Evolutionary conservation across 495 filamentous ascomycete genomes (phyloP).

Genomic region (Penicillium odoratum): DNA sequence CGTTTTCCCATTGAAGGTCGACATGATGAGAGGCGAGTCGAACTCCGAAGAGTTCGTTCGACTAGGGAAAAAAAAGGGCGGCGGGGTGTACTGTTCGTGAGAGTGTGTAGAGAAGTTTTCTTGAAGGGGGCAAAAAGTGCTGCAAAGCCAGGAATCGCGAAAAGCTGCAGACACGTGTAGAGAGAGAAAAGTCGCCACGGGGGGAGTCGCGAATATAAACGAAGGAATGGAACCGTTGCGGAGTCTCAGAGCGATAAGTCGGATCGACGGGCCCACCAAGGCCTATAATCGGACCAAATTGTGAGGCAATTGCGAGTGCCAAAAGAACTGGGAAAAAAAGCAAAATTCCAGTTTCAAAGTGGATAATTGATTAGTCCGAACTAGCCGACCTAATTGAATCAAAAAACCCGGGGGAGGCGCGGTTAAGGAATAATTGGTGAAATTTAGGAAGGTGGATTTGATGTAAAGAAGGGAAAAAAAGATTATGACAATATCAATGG

Average conservation of each 20-base stretch:
- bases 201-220: slow-evolving; percentile 26
- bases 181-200: slow-evolving; percentile 30
- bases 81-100: too few relatives aligned
- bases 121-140: background rate
- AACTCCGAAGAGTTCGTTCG: slow-evolving; percentile 13
- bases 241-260: slow-evolving; percentile 23
- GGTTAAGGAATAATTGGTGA: slow-evolving; percentile 12
- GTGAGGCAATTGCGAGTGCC: slow-evolving; percentile 12
- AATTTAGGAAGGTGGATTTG: background rate
- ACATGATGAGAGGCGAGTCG: slow-evolving; percentile 16
- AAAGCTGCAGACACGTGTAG: slow-evolving; percentile 19
- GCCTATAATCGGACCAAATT: slow-evolving; percentile 24
- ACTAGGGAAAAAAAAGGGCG: slow-evolving; percentile 6
- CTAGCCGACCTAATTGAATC: background rate
- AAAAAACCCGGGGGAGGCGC: slow-evolving; percentile 16
- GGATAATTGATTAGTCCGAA: background rate
- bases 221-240: slow-evolving; percentile 18
- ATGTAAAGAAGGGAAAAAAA: background rate
- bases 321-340: slow-evolving; percentile 4
- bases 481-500: slow-evolving; percentile 27
- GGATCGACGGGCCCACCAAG: slow-evolving; percentile 26
- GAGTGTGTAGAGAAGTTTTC: background rate
- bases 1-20: slow-evolving; percentile 30
- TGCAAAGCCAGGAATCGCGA: background rate
- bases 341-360: background rate